Evolutionary conservation across 2,329 filamentous ascomycete species (phyloP), one percentile per base, ranked within the genome.

Genomic region (Pyricularia grisea): DNA sequence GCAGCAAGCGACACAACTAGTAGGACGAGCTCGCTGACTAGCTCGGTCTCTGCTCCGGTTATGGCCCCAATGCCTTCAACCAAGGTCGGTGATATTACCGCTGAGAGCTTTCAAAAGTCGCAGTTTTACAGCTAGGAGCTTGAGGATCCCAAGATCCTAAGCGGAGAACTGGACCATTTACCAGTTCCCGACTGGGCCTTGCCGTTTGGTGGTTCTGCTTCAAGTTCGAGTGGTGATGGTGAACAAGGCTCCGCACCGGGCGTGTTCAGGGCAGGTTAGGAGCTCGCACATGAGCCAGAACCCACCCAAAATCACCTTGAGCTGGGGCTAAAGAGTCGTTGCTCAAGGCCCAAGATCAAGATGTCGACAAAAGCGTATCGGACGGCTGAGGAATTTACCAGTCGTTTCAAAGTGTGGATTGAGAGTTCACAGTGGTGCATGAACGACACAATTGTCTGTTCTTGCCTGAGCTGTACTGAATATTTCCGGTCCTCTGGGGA

Each of bases 61-160:
- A 50, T 55, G 14, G 63, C 70, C 7, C 73, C 74, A 5, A 71
- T 76, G 28, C 76, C 76, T 1, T 64, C 71, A 23, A 79, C 80
- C 69, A 85, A 84, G 76, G 81, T 83, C 67, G 84, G 85, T 28
- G 84, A 85, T 67, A 82, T 85, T 12, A 83, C 82, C 1, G 81
- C 80, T 0, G 84, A 85, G 71, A 83, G 82, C 72, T 87, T 88
- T 78, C 84, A 87, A 74, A 84, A 86, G 75, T 83, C 84, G 67
- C 83, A 86, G 67, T 88, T 87, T 72, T 86, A 87, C 77, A 85
- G 84, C 23, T 87, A 80, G 73, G 33, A 30, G 28, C 58, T 63
- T 28, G 60, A 63, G 20, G 66, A 50, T 66, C 27, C 65, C 65
- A 25, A 36, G 25, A 63, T 63, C 60, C 25, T 63, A 25, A 63